phyloP scores from a whole-genome alignment of 129 eudicot species.

The Chrysanthemum makinoi region DNA sequence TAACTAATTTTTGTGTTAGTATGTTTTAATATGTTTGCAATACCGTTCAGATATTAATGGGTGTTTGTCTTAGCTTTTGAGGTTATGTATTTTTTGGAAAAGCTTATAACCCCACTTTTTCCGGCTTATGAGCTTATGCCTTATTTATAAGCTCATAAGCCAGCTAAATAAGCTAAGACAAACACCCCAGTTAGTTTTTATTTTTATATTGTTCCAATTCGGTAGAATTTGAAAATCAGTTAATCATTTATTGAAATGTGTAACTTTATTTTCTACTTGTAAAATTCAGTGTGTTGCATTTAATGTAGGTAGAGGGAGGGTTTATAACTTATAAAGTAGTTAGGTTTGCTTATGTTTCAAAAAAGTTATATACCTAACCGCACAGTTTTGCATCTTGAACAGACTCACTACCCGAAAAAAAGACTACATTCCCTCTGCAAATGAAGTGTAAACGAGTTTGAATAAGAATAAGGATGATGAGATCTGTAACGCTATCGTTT shows the following conservation, averaged over 20 bases:
- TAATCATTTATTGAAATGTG: conserved; percentile 3
- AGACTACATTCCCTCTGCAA: conserved; percentile 9
- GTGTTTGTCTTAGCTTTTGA: too few species aligned
- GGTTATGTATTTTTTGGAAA: too few species aligned
- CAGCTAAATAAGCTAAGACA: too few species aligned
- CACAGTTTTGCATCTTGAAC: conserved; percentile 24
- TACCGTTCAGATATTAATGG: too few species aligned
- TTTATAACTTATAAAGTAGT: conserved; percentile 9
- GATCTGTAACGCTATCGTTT: conserved; percentile 2
- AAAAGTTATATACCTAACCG: conserved; percentile 18
- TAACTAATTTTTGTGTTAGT: too few species aligned
- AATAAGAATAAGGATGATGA: conserved; percentile 23
- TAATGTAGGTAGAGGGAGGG: conserved; percentile 12
- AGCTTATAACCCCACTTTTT: too few species aligned
- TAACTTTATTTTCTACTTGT: background rate
- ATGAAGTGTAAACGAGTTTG: conserved; percentile 21
- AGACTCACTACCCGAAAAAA: conserved; percentile 33
- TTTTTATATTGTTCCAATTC: too few species aligned
- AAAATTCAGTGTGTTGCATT: conserved; percentile 15
- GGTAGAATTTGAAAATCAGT: background rate
- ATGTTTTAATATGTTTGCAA: too few species aligned
- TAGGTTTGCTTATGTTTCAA: conserved; percentile 23
- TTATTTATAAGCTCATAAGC: too few species aligned
- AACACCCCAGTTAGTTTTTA: background rate
- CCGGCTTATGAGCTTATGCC: too few species aligned